Evolutionary conservation across 75 land plant genomes (phyloP).

Genomic region (Picea sitchensis): DNA sequence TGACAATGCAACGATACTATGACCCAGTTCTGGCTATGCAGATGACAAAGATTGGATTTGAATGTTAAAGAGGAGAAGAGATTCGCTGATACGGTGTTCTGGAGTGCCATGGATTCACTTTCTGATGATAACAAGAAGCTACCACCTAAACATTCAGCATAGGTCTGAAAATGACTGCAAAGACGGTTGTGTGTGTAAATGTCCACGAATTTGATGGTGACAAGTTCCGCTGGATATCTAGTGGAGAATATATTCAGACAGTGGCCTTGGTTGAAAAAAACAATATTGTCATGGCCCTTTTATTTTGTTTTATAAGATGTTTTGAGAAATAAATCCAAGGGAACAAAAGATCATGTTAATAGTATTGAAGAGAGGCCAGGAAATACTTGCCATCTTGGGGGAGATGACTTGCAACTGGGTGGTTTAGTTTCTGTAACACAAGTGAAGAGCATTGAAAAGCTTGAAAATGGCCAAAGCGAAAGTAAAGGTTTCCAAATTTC

Average conservation of each 20-base stretch:
- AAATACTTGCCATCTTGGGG: not conserved
- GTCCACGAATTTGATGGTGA: conserved; percentile 98
- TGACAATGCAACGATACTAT: no score
- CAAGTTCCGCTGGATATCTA: conserved; percentile 91
- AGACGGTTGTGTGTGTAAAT: conserved; percentile 94
- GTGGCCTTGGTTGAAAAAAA: conserved; percentile 1
- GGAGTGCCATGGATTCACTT: no score
- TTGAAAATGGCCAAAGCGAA: not conserved
- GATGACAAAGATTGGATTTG: no score
- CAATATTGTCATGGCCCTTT: not conserved
- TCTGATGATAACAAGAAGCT: not conserved
- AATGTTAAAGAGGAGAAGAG: no score
- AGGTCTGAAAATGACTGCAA: conserved; percentile 99
- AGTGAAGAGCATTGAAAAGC: not conserved
- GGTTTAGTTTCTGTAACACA: not conserved
- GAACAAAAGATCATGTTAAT: not conserved
- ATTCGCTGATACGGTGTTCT: no score
- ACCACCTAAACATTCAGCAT: conserved; percentile 99
- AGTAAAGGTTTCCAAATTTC: not conserved
- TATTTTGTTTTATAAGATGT: not conserved
- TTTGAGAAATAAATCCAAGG: not conserved
- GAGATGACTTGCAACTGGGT: not conserved
- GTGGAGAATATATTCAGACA: conserved; percentile 97
- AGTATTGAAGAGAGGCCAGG: not conserved
- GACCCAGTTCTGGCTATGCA: no score